Conservation (phyloP, 192 early-diverging fungal species). For the Umbelopsis vinacea region DNA sequence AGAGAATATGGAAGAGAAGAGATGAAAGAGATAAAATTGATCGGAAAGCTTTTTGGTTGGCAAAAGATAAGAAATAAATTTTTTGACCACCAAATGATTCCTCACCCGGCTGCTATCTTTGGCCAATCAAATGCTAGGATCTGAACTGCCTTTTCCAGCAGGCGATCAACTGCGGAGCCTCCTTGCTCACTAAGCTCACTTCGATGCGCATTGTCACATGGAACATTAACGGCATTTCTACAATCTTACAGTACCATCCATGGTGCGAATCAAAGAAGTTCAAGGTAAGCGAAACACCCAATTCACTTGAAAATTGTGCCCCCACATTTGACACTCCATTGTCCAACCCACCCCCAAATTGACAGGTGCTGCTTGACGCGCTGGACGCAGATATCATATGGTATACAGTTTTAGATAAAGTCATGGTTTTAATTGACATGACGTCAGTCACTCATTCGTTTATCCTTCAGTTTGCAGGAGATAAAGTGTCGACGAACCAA, state of each 20-base stretch:
- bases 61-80: constrained; percentile 19
- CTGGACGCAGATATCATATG: constrained; percentile 28
- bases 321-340: background rate
- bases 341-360: background rate
- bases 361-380: constrained; percentile 28
- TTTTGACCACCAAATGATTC: background rate
- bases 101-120: constrained; percentile 18
- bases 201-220: constrained; percentile 64
- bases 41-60: background rate
- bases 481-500: constrained; percentile 66
- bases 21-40: constrained; percentile 2
- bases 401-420: constrained; percentile 13
- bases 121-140: constrained; percentile 1
- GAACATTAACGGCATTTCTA: constrained; percentile 63
- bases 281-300: constrained; percentile 42
- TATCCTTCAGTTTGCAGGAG: constrained; percentile 73
- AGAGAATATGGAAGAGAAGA: background rate
- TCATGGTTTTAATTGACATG: no score
- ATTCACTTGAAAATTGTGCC: no score
- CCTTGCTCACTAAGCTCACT: background rate
- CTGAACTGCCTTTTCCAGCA: constrained; percentile 11
- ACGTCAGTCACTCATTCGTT: no score
- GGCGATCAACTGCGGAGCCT: background rate
- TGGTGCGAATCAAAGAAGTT: constrained; percentile 54
- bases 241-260: constrained; percentile 56